Evolutionary conservation across 169 alveolate genomes (phyloP).

Genomic region (Miamiensis avidus): DNA sequence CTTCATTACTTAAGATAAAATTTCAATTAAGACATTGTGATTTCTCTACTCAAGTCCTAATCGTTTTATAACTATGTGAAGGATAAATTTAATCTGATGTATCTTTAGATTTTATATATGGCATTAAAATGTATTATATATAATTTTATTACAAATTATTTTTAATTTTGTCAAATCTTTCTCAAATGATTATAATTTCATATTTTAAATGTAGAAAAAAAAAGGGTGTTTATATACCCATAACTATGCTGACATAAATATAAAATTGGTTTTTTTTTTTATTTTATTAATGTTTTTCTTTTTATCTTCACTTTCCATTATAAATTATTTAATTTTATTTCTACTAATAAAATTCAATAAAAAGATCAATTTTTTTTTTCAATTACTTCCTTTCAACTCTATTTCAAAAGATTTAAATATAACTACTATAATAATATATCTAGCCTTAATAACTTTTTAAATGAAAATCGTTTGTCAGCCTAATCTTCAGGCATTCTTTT

Average conservation of each 20-base stretch:
- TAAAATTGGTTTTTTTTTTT: too few relatives aligned
- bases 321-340: too few relatives aligned
- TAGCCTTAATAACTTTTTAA: too few relatives aligned
- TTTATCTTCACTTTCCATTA: background rate
- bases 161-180: background rate
- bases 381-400: background rate
- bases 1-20: too few relatives aligned
- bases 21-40: too few relatives aligned
- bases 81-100: background rate
- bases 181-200: background rate
- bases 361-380: too few relatives aligned
- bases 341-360: too few relatives aligned
- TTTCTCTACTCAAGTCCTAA: too few relatives aligned
- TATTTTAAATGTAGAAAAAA: too few relatives aligned
- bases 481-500: background rate
- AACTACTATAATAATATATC: background rate
- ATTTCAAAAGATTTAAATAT: too few relatives aligned
- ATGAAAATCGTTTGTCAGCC: background rate
- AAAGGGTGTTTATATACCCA: background rate
- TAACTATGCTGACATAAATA: background rate
- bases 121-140: background rate
- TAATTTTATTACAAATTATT: too few relatives aligned
- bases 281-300: background rate
- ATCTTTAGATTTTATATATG: background rate
- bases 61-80: background rate